Conservation (phyloP, 768 basidiomycete species). For the Mycena pura region DNA sequence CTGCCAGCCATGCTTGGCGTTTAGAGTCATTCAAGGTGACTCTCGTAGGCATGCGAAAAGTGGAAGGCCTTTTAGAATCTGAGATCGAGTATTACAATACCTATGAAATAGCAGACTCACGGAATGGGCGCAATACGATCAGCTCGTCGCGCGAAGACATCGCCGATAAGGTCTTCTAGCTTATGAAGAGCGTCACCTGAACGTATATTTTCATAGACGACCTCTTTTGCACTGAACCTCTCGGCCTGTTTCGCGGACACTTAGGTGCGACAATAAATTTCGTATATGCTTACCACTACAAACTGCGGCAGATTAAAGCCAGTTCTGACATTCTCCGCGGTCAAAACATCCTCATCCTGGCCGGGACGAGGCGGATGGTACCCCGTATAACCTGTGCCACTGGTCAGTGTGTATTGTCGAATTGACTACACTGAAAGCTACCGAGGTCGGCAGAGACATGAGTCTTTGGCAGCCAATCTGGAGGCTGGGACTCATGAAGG, state of each 20-base stretch:
- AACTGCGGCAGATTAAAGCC: slow-evolving; percentile 63
- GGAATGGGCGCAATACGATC: slow-evolving; percentile 65
- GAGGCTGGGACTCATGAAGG: slow-evolving; percentile 72
- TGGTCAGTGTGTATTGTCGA: background rate
- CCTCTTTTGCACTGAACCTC: slow-evolving; percentile 63
- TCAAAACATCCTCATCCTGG: slow-evolving; percentile 78
- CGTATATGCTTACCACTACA: slow-evolving; percentile 58
- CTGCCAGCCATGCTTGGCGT: slow-evolving; percentile 82
- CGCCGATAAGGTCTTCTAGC: slow-evolving; percentile 78
- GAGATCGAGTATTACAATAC: too few relatives aligned
- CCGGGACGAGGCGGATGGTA: slow-evolving; percentile 78
- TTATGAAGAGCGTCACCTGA: slow-evolving; percentile 59
- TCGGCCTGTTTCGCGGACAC: too few relatives aligned
- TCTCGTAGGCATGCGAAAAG: slow-evolving; percentile 82
- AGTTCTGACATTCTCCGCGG: slow-evolving; percentile 66
- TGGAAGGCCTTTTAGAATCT: slow-evolving; percentile 56
- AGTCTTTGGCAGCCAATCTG: slow-evolving; percentile 73
- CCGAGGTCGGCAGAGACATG: slow-evolving; percentile 77
- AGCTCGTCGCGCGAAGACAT: slow-evolving; percentile 70
- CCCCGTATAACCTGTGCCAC: slow-evolving; percentile 68
- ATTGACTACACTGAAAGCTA: slow-evolving; percentile 23
- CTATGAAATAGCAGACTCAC: slow-evolving; percentile 64
- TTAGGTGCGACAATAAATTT: background rate
- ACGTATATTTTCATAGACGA: slow-evolving; percentile 57
- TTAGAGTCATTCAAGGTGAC: slow-evolving; percentile 83